phyloP scores from a whole-genome alignment of 2,329 filamentous ascomycete genomes.

The Alternaria hordeiaustralica region DNA sequence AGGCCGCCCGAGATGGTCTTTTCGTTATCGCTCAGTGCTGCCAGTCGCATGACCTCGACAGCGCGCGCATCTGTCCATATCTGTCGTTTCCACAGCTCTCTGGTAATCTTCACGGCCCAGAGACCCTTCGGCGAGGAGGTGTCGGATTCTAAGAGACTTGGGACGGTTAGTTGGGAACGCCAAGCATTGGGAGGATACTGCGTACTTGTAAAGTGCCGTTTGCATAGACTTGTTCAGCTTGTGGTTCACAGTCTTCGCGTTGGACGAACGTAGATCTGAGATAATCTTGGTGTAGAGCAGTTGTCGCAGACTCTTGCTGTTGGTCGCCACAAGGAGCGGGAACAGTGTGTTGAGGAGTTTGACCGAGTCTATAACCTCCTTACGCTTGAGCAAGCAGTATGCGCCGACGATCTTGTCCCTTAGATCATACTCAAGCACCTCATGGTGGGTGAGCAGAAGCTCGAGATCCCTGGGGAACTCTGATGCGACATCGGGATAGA shows the following conservation, averaged over 20 bases:
- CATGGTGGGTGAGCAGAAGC: constrained; percentile 82
- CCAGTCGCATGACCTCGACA: constrained; percentile 98
- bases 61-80: constrained; percentile 94
- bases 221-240: constrained; percentile 92
- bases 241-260: constrained; percentile 88
- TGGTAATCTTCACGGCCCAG: constrained; percentile 94
- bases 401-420: constrained; percentile 78
- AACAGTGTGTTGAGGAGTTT: constrained; percentile 87
- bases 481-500: constrained; percentile 81
- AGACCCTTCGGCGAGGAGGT: constrained; percentile 83
- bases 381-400: constrained; percentile 84
- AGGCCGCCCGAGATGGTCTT: constrained; percentile 90
- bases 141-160: constrained; percentile 77
- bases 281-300: constrained; percentile 91
- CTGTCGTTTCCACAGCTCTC: constrained; percentile 95
- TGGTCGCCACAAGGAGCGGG: constrained; percentile 88
- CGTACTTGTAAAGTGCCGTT: constrained; percentile 82
- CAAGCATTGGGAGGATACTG: neutral
- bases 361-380: constrained; percentile 88
- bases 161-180: neutral
- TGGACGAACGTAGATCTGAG: constrained; percentile 85
- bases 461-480: constrained; percentile 80
- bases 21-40: constrained; percentile 84
- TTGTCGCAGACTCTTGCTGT: constrained; percentile 84
- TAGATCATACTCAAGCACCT: constrained; percentile 79